Evolutionary conservation across 1,284 basidiomycete species (phyloP), one percentile per base, ranked within the genome.

Genomic region (Rhodotorula glutinis): DNA sequence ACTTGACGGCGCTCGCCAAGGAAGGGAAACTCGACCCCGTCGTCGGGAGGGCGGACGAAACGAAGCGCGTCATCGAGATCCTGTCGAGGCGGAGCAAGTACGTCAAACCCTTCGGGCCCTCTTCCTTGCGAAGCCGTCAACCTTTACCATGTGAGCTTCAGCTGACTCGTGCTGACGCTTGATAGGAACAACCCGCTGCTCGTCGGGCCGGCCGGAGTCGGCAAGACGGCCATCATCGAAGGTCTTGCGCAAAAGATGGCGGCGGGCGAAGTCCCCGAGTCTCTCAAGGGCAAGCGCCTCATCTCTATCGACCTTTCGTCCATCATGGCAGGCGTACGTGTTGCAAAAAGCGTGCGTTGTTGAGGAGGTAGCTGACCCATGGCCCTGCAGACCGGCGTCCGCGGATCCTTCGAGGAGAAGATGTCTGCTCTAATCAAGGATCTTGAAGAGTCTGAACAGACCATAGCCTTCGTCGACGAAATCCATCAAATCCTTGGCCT

Each of bases 171-270:
- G 17, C 8, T 29, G 9, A 3, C 3, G 0, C n/a, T 5, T 38
- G 46, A 5, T 41, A 63, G 59, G 62, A 67, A 67, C 62, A 71
- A 69, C 47, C 70, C 66, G 7, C 44, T 68, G 14, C 57, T 68
- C 27, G 57, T 66, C 7, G 66, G 65, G 2, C 23, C 58, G 5
- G 78, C 78, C 5, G 79, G 79, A 72, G 90, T 92, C 11, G 91
- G 92, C 0, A 95, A 95, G 80, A 95, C 93, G 0, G 91, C 93
- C 0, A 92, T 97, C 65, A 80, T 95, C 44, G 94, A 97, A 80
- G 93, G 91, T 0, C 82, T 97, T 19, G 93, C 92, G 40, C 89
- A 87, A 74, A 83, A 92, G 21, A 93, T 97, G 66, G 86, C 95
- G 2, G 86, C 89, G 11, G 90, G 88, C 76, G 92, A 96, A 77